Base-by-base conservation (phyloP, 495 filamentous ascomycete species). In the Hypoxylon trugodes region DNA sequence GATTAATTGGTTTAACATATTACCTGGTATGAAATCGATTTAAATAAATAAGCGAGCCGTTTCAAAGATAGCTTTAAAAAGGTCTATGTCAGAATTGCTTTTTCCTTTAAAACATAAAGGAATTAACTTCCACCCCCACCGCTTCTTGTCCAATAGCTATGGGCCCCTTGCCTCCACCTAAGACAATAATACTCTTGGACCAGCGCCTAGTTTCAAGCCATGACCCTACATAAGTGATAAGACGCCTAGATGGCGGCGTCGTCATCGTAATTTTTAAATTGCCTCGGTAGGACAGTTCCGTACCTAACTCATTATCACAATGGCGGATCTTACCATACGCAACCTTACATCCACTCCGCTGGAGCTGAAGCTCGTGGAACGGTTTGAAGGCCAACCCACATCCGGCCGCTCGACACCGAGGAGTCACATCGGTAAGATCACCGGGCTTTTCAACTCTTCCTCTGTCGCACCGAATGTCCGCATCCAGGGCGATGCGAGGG, bases 281-380 rank as follows among this genome's bases (percentile, higher is more conserved):
- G 52, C 59, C 25, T 63, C 37, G 10, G 38, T 59, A 36, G 18
- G 50, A 37, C 36, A n/a, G n/a, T 46, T 22, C 26, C 28, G 33
- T 35, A 45, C 38, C 18, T 37, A 50, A 33, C 24, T 24, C 33
- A 19, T 8, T 9, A 49, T 37, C 35, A 13, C 41, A 59, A 75
- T 78, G 76, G 66, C 72, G 41, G 63, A 79, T 51, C 75, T 98
- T 38, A 92, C 86, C 4, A 87, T 98, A 72, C 93, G 94, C 64
- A 98, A 98, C 72, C 81, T 97, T 54, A 94, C 93, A 32, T 78
- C 86, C 59, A 90, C 82, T 4, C 80, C 87, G 1, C 77, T 97
- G 24, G 83, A 87, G 38, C 78, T 98, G 65, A 91, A 86, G 74
- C 75, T 83, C 53, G 79, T 96, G 52, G 89, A 96, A 73, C 89